Conservation (phyloP, 2,329 filamentous ascomycete genomes). For the Penicillium sp. region DNA sequence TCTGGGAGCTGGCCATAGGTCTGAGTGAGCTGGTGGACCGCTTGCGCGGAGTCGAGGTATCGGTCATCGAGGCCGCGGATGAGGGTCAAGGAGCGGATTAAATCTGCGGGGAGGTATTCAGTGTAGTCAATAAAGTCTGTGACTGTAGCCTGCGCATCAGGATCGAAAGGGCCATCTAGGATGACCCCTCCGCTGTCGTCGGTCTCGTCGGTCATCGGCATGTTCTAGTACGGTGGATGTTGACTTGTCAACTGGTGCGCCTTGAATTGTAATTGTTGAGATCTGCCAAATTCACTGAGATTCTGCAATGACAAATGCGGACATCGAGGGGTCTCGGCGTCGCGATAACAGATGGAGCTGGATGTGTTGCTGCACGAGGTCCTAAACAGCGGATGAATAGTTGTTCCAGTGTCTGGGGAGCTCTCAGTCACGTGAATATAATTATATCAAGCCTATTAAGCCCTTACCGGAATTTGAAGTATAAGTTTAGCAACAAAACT, state of each 20-base stretch:
- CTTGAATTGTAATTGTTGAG: background rate
- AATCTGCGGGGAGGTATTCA: constrained; percentile 65
- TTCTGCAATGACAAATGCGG: background rate
- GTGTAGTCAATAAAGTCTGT: constrained; percentile 69
- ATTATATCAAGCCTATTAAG: no score
- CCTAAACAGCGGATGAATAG: constrained; percentile 1
- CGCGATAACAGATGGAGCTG: constrained; percentile 7
- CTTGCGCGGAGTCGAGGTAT: constrained; percentile 42
- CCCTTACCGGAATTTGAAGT: background rate
- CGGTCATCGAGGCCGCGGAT: constrained; percentile 52
- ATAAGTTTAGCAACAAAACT: background rate
- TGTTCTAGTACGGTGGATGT: constrained; percentile 2
- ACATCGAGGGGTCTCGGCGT: constrained; percentile 19
- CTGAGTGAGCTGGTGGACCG: constrained; percentile 44
- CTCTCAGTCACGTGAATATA: background rate
- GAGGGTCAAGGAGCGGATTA: constrained; percentile 61
- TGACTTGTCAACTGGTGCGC: no score
- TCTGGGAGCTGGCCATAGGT: constrained; percentile 51
- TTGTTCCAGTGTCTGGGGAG: background rate
- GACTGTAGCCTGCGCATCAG: constrained; percentile 64
- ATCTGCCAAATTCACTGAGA: background rate
- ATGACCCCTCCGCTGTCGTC: constrained; percentile 45
- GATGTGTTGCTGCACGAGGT: constrained; percentile 7
- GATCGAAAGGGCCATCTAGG: constrained; percentile 54
- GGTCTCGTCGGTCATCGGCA: constrained; percentile 43